Evolutionary conservation across 1,284 basidiomycete species (phyloP), one percentile per base, ranked within the genome.

Genomic region (Pholiota adiposa): DNA sequence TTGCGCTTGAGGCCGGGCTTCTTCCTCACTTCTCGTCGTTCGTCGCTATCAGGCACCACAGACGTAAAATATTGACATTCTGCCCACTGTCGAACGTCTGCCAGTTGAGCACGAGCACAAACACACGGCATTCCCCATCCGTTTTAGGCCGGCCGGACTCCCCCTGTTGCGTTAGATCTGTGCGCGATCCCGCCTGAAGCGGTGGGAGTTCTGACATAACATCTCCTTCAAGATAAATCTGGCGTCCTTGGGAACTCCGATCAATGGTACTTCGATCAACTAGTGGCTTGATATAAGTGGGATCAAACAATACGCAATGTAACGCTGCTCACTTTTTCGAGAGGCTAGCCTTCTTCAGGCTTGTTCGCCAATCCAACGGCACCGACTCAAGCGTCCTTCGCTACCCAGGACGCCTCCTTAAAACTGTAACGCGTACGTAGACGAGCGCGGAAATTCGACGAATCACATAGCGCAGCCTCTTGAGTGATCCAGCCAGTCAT

Each of bases 171-270:
- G 19, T 23, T 48, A 48, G 50, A 51, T 51, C 50, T 51, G 2
- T 19, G 14, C 19, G 19, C 49, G 51, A 52, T 40, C 14, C 54
- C 38, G 19, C 41, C 57, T 40, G 38, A 54, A 43, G 44, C 19
- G 51, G 54, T 55, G 40, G 27, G 19, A 21, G 21, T 49, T 19
- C 61, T 53, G 51, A 53, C 51, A 29, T 50, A 51, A 52, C 60
- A 65, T 57, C 61, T 54, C 64, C 64, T 31, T 61, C 54, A 59
- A 60, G 64, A 23, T 55, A 59, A 46, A 61, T 53, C 56, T 59
- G 43, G 34, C 43, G 29, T 19, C 56, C 54, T 63, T 56, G 56
- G 48, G 54, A 61, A 63, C 40, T 65, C 61, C 64, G 64, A 65
- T 63, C 61, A 62, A 31, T 58, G 43, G 44, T 54, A 52, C 59